phyloP scores from a whole-genome alignment of 768 basidiomycete genomes.

The Trametes punicea region DNA sequence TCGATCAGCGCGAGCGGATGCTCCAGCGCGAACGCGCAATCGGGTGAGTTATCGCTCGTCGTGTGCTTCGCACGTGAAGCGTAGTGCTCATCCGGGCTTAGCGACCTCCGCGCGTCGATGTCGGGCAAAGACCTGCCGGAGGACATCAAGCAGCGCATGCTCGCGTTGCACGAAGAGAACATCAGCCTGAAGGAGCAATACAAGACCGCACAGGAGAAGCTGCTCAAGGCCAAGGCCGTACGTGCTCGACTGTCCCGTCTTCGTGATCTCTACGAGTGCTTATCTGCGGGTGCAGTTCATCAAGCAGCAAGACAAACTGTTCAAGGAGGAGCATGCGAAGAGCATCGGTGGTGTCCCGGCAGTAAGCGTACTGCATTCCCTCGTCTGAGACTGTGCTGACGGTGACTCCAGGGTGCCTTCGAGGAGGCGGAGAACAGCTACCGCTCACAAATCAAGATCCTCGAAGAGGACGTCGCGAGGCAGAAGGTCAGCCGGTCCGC shows the following conservation, averaged over 20 bases:
- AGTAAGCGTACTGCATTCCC: constrained; percentile 38
- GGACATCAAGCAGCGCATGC: constrained; percentile 71
- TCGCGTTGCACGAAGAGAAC: constrained; percentile 78
- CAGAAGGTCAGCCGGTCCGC: constrained; percentile 43
- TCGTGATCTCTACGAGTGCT: background rate
- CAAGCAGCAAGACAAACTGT: constrained; percentile 85
- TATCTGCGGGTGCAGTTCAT: constrained; percentile 60
- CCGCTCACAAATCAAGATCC: constrained; percentile 31
- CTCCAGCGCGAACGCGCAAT: constrained; percentile 84
- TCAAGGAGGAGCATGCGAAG: constrained; percentile 76
- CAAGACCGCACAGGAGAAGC: constrained; percentile 71
- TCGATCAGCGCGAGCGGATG: constrained; percentile 83
- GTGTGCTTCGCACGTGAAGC: background rate
- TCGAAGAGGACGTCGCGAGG: constrained; percentile 38
- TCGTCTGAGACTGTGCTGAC: background rate
- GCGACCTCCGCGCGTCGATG: constrained; percentile 73
- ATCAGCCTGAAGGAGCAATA: constrained; percentile 64
- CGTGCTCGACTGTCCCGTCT: constrained; percentile 10
- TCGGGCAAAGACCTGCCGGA: constrained; percentile 80
- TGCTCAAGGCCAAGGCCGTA: constrained; percentile 76
- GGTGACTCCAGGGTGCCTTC: constrained; percentile 44
- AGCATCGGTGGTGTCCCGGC: constrained; percentile 42
- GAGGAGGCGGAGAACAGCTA: constrained; percentile 63
- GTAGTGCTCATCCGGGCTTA: constrained; percentile 29
- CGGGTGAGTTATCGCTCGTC: constrained; percentile 47